These are phyloP conservation scores for Aciculosporium take DNA, from an alignment of 2,329 filamentous ascomycete species.

Conservation along the genomic window DNA sequence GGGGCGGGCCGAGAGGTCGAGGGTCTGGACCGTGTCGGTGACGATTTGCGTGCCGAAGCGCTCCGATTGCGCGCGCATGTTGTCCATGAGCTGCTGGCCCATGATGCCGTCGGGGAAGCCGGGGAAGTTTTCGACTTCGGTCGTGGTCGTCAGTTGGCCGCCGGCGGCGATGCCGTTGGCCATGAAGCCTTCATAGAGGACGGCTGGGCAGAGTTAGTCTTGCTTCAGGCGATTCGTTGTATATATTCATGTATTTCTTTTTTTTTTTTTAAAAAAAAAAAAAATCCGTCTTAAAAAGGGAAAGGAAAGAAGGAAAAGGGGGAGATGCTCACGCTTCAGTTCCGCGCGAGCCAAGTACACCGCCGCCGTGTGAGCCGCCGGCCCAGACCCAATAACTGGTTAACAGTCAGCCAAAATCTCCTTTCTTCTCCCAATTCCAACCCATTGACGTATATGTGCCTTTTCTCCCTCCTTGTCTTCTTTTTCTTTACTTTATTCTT, in stretches of 20 bases:
- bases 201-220: slow-evolving; percentile 33
- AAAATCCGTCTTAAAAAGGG: neutral
- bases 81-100: slow-evolving; percentile 82
- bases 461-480: too few species aligned
- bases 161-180: slow-evolving; percentile 93
- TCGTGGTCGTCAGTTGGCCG: slow-evolving; percentile 94
- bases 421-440: too few species aligned
- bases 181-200: slow-evolving; percentile 95
- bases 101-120: slow-evolving; percentile 85
- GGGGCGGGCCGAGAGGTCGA: slow-evolving; percentile 71
- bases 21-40: slow-evolving; percentile 77
- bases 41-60: slow-evolving; percentile 88
- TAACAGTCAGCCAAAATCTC: neutral
- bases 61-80: slow-evolving; percentile 83
- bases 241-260: too few species aligned
- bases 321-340: slow-evolving; percentile 51
- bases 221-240: too few species aligned
- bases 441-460: too few species aligned
- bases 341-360: slow-evolving; percentile 93
- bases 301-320: neutral
- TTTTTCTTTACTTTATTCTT: too few species aligned
- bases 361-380: slow-evolving; percentile 92
- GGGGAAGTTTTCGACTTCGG: slow-evolving; percentile 96
- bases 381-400: slow-evolving; percentile 76
- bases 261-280: neutral